A percentile compares a stretch with the other conserved stretches of the same genome.
phyloP scores from a whole-genome alignment of 805 yeast species.

The Nakazawaea pomicola region DNA sequence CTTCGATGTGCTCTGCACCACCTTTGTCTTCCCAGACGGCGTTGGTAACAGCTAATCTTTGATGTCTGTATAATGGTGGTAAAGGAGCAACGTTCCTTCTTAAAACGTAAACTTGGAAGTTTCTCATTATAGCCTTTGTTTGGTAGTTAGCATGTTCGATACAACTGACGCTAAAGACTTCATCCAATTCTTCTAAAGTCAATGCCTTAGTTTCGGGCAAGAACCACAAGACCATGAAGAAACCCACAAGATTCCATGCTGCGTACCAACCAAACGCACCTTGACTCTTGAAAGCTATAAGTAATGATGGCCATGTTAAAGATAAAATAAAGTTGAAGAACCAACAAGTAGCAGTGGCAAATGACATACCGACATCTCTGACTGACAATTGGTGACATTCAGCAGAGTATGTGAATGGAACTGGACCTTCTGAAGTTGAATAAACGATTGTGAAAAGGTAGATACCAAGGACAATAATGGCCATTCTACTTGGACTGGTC shows the following conservation, averaged over 20 bases:
- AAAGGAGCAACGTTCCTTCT: conserved; percentile 42
- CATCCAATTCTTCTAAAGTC: conserved; percentile 74
- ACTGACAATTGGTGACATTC: conserved; percentile 78
- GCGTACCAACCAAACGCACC: conserved; percentile 92
- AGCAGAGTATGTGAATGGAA: conserved; percentile 84
- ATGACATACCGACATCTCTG: conserved; percentile 76
- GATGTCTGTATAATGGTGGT: conserved; percentile 53
- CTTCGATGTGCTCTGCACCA: conserved; percentile 47
- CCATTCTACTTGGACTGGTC: conserved; percentile 46
- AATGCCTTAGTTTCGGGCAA: conserved; percentile 69
- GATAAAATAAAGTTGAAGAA: conserved; percentile 67
- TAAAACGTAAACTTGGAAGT: conserved; percentile 42
- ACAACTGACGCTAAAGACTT: conserved; percentile 61
- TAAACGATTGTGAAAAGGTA: conserved; percentile 70
- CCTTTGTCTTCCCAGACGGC: conserved; percentile 61
- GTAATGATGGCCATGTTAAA: conserved; percentile 74
- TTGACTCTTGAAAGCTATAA: conserved; percentile 61
- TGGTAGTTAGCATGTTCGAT: conserved; percentile 49
- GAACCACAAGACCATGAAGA: conserved; percentile 65
- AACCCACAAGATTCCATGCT: conserved; percentile 73
- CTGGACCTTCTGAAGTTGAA: conserved; percentile 86
- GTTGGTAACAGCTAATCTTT: conserved; percentile 56
- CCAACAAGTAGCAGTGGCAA: conserved; percentile 74
- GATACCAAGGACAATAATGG: conserved; percentile 65
- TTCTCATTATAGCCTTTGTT: conserved; percentile 32